Evolutionary conservation across 257 asterid genomes (phyloP).

Genomic region (Phtheirospermum japonicum): DNA sequence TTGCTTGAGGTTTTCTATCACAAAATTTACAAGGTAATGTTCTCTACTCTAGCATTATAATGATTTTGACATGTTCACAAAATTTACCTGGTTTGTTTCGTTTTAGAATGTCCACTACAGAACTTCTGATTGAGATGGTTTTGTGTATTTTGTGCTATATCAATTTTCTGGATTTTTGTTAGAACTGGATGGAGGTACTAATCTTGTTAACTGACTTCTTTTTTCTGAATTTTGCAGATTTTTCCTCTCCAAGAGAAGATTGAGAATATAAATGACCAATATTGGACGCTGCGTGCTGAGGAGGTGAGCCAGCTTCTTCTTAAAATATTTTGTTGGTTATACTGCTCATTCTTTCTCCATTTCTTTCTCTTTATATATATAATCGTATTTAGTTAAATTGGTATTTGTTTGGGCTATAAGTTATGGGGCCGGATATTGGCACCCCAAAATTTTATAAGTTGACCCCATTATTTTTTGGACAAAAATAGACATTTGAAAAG

Average conservation of each 20-base stretch:
- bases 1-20: conserved; percentile 62
- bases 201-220: conserved; percentile 1
- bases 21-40: conserved; percentile 64
- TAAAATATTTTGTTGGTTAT: no score
- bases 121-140: conserved; percentile 11
- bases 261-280: conserved; percentile 93
- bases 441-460: no score
- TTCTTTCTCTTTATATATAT: neutral
- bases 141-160: conserved; percentile 5
- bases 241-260: conserved; percentile 83
- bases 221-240: conserved; percentile 53
- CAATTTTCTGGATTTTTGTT: neutral
- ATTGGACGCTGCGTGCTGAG: conserved; percentile 98
- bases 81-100: neutral
- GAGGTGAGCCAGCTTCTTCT: conserved; percentile 57
- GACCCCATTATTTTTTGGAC: no score
- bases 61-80: conserved; percentile 15
- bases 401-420: no score
- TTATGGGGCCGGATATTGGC: no score
- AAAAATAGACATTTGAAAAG: no score
- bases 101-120: conserved; percentile 2
- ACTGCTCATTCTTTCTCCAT: neutral
- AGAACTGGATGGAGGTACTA: neutral
- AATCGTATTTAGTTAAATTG: conserved; percentile 9
- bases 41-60: conserved; percentile 11